These are phyloP conservation scores for Pilatotrama ljubarskyi DNA, from an alignment of 768 basidiomycete species.

Conservation along the genomic window DNA sequence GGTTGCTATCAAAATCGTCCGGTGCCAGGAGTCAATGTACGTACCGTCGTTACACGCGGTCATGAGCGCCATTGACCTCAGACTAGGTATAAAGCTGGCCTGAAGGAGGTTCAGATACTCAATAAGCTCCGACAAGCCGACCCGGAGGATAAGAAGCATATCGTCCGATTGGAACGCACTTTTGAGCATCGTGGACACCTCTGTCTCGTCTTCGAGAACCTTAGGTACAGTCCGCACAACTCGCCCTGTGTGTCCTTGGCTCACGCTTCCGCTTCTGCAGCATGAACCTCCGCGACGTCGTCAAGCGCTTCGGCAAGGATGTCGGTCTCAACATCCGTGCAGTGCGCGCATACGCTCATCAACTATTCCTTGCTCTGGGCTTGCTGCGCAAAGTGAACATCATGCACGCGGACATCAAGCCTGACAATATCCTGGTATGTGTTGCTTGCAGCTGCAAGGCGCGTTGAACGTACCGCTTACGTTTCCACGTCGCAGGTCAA, in stretches of 20 bases:
- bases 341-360: constrained; percentile 98
- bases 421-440: constrained; percentile 93
- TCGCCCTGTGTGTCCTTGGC: background rate
- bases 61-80: background rate
- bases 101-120: constrained; percentile 90
- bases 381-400: constrained; percentile 86
- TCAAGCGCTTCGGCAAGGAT: constrained; percentile 98
- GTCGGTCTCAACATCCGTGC: constrained; percentile 95
- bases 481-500: constrained; percentile 63
- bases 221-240: constrained; percentile 61
- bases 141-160: constrained; percentile 95
- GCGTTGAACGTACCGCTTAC: background rate
- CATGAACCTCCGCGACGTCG: constrained; percentile 97
- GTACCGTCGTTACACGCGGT: constrained; percentile 27
- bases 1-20: constrained; percentile 96
- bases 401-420: constrained; percentile 99
- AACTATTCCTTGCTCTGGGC: constrained; percentile 87
- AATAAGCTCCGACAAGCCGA: constrained; percentile 86
- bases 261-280: constrained; percentile 40
- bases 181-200: constrained; percentile 98
- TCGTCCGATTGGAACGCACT: constrained; percentile 88
- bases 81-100: constrained; percentile 87
- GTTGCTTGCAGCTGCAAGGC: background rate
- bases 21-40: constrained; percentile 95
- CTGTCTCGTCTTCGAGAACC: constrained; percentile 91